Conservation (phyloP, 345 rosid species). For the Psidium friedrichsthalianum region DNA sequence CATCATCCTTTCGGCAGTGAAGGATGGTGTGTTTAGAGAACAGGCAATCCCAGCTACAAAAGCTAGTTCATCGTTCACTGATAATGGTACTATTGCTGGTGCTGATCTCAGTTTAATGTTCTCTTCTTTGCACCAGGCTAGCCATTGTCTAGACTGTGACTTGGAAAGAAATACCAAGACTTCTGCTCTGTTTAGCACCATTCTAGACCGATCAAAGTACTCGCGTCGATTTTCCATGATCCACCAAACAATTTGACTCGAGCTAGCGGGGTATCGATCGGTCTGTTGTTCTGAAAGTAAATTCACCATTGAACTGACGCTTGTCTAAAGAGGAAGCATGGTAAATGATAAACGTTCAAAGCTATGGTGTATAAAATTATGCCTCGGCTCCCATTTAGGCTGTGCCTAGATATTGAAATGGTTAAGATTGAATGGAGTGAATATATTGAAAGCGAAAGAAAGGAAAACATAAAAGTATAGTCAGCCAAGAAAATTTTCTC, state of each 20-base stretch:
- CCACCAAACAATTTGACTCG: conserved; percentile 91
- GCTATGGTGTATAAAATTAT: background rate
- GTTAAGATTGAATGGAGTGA: background rate
- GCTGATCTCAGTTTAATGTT: conserved; percentile 66
- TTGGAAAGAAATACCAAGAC: conserved; percentile 72
- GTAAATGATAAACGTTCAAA: background rate
- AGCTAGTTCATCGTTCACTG: conserved; percentile 88
- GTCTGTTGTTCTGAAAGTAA: conserved; percentile 68
- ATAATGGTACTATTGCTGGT: conserved; percentile 64
- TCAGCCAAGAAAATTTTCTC: background rate
- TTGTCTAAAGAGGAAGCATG: background rate
- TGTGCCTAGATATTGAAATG: background rate
- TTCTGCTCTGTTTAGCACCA: conserved; percentile 60
- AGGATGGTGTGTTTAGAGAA: conserved; percentile 57
- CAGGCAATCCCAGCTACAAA: conserved; percentile 68
- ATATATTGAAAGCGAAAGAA: background rate
- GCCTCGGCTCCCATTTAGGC: background rate
- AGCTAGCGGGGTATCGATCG: conserved; percentile 66
- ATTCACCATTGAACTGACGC: background rate
- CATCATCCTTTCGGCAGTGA: conserved; percentile 45
- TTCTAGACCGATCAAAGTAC: conserved; percentile 77
- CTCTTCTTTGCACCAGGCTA: conserved; percentile 79
- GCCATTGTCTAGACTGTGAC: conserved; percentile 73
- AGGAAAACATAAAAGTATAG: background rate
- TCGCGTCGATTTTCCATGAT: conserved; percentile 88